A percentile compares a stretch with the other conserved stretches of the same genome.
Conservation (phyloP, 139 green algal genomes). For the Micractinium sp. region DNA sequence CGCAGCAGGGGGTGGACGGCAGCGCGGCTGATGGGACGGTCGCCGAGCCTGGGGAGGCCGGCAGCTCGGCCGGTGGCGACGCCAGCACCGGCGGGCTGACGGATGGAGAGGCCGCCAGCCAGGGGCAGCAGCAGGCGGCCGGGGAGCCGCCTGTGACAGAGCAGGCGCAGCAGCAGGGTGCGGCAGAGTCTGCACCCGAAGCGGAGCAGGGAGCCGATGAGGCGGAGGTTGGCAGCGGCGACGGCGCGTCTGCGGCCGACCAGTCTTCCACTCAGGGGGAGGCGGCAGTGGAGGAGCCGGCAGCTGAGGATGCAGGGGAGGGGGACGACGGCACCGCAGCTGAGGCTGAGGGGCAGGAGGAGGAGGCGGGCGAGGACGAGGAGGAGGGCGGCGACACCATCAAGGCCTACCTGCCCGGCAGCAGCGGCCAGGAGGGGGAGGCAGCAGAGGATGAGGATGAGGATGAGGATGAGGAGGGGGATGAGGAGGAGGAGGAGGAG, state of each 20-base stretch:
- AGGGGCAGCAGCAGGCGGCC: not conserved
- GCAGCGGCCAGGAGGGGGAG: not conserved
- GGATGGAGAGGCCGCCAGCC: not conserved
- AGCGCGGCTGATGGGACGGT: not conserved
- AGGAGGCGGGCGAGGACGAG: not conserved
- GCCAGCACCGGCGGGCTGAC: not conserved
- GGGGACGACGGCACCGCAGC: not conserved
- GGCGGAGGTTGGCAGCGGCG: not conserved
- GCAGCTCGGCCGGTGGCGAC: not conserved
- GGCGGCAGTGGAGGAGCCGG: not conserved
- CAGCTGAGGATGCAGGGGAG: not conserved
- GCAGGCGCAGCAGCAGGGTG: not conserved
- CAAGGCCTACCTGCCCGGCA: not conserved
- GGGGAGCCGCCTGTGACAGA: not conserved
- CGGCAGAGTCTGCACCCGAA: not conserved
- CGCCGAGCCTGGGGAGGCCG: not conserved
- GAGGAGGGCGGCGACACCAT: not conserved
- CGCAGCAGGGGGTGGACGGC: not conserved
- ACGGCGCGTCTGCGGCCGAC: not conserved
- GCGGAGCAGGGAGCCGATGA: not conserved
- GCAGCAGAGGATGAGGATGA: not conserved
- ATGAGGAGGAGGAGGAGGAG: not conserved
- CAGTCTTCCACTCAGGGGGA: too few species aligned
- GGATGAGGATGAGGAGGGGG: not conserved
- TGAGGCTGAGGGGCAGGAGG: not conserved